Evolutionary conservation across 345 rosid genomes (phyloP).

Genomic region (Eucalyptus urophylla): DNA sequence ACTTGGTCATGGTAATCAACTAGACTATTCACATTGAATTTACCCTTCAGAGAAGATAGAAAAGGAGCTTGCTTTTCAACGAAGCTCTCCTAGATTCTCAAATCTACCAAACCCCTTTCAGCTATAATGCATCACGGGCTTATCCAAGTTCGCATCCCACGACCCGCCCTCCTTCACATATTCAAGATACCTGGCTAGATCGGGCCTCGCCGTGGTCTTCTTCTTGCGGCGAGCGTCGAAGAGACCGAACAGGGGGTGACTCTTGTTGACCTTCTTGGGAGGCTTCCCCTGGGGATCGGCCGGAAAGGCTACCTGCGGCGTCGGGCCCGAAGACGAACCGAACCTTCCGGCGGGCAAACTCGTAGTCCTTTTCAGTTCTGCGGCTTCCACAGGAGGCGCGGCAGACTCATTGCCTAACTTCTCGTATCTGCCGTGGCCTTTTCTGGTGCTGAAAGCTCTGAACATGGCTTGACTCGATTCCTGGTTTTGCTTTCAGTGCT

Average conservation of each 20-base stretch:
- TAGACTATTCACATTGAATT: background rate
- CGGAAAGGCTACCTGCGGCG: background rate
- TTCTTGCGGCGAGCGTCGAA: slow-evolving; percentile 38
- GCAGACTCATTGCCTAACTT: slow-evolving; percentile 24
- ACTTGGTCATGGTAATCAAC: background rate
- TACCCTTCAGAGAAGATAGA: background rate
- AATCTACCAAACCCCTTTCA: background rate
- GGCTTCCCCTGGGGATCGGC: background rate
- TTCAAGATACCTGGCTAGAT: slow-evolving; percentile 55
- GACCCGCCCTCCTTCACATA: slow-evolving; percentile 65
- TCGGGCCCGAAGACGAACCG: slow-evolving; percentile 1
- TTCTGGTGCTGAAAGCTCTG: slow-evolving; percentile 50
- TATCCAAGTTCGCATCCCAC: slow-evolving; percentile 40
- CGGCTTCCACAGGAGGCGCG: background rate
- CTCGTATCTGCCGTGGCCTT: slow-evolving; percentile 33
- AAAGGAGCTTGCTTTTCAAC: background rate
- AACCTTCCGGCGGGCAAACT: slow-evolving; percentile 31
- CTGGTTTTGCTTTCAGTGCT: background rate
- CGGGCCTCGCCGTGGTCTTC: slow-evolving; percentile 61
- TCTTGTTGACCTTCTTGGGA: slow-evolving; percentile 17
- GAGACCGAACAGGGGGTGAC: slow-evolving; percentile 51
- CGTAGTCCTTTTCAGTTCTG: slow-evolving; percentile 22
- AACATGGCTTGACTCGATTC: slow-evolving; percentile 16
- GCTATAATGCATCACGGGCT: slow-evolving; percentile 35
- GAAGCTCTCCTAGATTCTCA: background rate